Percentiles rank a stretch among this genome's conserved stretches.
Conservation (phyloP, 345 rosid genomes). For the Physaria fendleri region DNA sequence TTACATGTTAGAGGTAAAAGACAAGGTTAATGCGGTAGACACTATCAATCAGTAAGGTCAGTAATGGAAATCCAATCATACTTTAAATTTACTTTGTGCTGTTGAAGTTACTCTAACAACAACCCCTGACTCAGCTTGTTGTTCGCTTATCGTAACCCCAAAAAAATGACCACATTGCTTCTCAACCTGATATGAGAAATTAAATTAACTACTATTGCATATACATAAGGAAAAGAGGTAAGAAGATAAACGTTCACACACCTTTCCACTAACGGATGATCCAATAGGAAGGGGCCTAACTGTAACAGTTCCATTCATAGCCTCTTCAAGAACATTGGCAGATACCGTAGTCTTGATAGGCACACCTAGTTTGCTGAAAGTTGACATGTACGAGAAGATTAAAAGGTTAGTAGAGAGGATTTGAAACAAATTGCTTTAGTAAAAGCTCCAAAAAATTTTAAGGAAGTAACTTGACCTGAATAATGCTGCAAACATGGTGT, state of each 20-base stretch:
- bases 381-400: not conserved
- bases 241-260: constrained; percentile 27
- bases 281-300: constrained; percentile 92
- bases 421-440: not conserved
- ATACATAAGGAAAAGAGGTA: not conserved
- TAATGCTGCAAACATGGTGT: constrained; percentile 94
- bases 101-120: constrained; percentile 94
- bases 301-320: constrained; percentile 90
- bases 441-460: not conserved
- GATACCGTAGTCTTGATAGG: constrained; percentile 93
- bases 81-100: constrained; percentile 96
- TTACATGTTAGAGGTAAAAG: not conserved
- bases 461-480: constrained; percentile 54
- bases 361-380: constrained; percentile 86
- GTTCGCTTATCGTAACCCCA: constrained; percentile 82
- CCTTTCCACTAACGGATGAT: constrained; percentile 97
- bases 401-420: not conserved
- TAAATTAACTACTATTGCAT: not conserved
- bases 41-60: too few species aligned
- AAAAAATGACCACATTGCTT: constrained; percentile 96
- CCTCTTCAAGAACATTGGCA: constrained; percentile 96
- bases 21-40: too few species aligned
- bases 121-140: constrained; percentile 88
- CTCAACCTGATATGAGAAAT: constrained; percentile 57
- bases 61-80: constrained; percentile 20